A percentile compares a stretch with the other conserved stretches of the same genome.
Conservation (phyloP, 2,329 filamentous ascomycete genomes). For the Xylogone sp. region DNA sequence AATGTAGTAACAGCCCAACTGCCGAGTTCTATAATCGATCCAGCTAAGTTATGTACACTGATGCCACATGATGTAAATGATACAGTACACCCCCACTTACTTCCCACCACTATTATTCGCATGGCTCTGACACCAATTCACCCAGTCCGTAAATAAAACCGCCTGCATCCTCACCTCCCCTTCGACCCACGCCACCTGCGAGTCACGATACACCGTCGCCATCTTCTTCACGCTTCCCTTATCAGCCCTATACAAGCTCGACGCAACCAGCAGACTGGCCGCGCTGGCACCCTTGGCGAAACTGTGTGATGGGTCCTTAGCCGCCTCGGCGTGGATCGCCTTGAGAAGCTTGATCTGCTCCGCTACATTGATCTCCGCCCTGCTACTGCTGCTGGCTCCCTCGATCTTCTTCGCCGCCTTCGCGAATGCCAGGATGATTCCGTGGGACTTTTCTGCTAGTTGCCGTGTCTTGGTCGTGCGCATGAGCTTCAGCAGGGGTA, state of each 20-base stretch:
- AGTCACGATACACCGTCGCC: slow-evolving; percentile 60
- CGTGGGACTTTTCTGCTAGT: slow-evolving; percentile 67
- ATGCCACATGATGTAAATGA: too few species aligned
- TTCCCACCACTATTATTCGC: too few species aligned
- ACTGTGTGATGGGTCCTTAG: slow-evolving; percentile 59
- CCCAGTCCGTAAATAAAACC: slow-evolving; percentile 68
- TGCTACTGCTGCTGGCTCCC: slow-evolving; percentile 26
- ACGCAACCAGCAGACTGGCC: slow-evolving; percentile 64
- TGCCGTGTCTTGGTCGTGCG: slow-evolving; percentile 74
- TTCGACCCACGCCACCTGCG: slow-evolving; percentile 55
- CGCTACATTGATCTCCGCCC: slow-evolving; percentile 36
- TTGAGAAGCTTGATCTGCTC: slow-evolving; percentile 50
- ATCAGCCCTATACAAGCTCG: slow-evolving; percentile 53
- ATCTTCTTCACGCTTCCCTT: slow-evolving; percentile 50
- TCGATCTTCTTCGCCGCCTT: slow-evolving; percentile 48
- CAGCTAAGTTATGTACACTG: too few species aligned
- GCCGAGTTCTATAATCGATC: too few species aligned
- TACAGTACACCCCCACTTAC: too few species aligned
- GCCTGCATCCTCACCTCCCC: slow-evolving; percentile 58
- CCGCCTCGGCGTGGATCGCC: slow-evolving; percentile 65
- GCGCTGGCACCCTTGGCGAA: slow-evolving; percentile 74
- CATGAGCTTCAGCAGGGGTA: slow-evolving; percentile 73
- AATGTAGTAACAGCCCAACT: too few species aligned
- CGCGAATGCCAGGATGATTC: slow-evolving; percentile 69
- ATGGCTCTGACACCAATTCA: slow-evolving; percentile 64